Evolutionary conservation across 495 filamentous ascomycete species (phyloP).

Genomic region (Tuber microsphaerosporum): DNA sequence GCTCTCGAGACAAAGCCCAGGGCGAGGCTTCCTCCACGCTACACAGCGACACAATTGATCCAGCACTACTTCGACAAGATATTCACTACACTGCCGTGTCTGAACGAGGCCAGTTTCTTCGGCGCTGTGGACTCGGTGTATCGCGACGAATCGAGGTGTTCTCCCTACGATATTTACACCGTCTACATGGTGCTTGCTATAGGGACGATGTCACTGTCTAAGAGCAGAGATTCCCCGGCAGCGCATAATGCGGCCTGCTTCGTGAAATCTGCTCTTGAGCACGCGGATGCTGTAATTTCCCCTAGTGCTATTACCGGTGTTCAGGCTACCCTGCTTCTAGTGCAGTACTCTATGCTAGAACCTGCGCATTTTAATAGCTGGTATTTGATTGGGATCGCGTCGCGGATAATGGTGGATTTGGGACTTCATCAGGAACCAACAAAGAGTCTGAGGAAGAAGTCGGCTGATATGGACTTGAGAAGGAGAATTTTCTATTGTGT

Average conservation of each 20-base stretch:
- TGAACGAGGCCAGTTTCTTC: conserved; percentile 66
- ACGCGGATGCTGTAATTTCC: conserved; percentile 70
- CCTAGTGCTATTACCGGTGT: conserved; percentile 76
- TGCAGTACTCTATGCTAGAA: conserved; percentile 79
- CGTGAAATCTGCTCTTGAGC: conserved; percentile 54
- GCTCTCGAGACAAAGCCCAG: conserved; percentile 45
- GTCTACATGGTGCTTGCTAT: conserved; percentile 85
- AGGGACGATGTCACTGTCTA: conserved; percentile 63
- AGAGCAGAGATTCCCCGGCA: conserved; percentile 44
- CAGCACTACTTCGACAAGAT: conserved; percentile 78
- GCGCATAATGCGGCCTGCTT: conserved; percentile 42
- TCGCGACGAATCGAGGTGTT: conserved; percentile 55
- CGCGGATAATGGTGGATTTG: conserved; percentile 73
- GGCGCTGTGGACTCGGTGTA: conserved; percentile 74
- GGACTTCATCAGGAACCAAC: conserved; percentile 84
- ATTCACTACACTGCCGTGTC: conserved; percentile 69
- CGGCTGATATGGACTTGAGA: conserved; percentile 62
- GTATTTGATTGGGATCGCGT: conserved; percentile 81
- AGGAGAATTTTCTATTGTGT: conserved; percentile 78
- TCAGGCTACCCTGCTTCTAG: conserved; percentile 75
- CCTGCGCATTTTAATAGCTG: conserved; percentile 83
- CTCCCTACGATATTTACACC: conserved; percentile 71
- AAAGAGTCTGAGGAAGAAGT: conserved; percentile 54
- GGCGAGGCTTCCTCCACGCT: conserved; percentile 57
- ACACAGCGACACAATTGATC: conserved; percentile 58